Evolutionary conservation across 176 grass and related monocot genomes (phyloP).

Genomic region (Ananas comosus): DNA sequence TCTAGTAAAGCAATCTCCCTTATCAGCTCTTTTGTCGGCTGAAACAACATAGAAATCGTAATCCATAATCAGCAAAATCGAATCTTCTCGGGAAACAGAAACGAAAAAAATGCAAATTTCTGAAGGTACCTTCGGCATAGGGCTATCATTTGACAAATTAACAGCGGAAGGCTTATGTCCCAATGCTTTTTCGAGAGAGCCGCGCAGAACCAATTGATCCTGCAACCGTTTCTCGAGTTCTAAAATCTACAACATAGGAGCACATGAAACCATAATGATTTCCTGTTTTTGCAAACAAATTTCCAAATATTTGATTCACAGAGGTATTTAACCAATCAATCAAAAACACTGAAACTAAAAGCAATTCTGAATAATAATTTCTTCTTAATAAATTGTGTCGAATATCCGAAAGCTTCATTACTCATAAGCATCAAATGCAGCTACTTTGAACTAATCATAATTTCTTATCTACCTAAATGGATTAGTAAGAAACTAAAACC

Average conservation of each 20-base stretch:
- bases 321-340: too few relatives aligned
- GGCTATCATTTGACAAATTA: conserved; percentile 47
- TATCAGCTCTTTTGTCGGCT: conserved; percentile 83
- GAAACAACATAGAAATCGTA: conserved; percentile 4
- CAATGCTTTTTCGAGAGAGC: conserved; percentile 64
- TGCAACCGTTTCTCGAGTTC: conserved; percentile 72
- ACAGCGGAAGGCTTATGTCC: conserved; percentile 43
- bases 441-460: too few relatives aligned
- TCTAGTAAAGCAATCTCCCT: conserved; percentile 82
- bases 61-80: neutral
- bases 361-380: too few relatives aligned
- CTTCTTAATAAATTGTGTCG: too few relatives aligned
- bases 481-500: too few relatives aligned
- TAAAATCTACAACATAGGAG: conserved; percentile 43
- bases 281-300: too few relatives aligned
- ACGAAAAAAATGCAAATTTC: neutral
- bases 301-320: too few relatives aligned
- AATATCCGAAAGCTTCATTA: too few relatives aligned
- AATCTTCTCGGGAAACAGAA: neutral
- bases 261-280: neutral
- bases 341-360: too few relatives aligned
- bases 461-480: too few relatives aligned
- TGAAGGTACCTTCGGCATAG: conserved; percentile 58
- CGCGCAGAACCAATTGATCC: conserved; percentile 63
- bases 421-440: too few relatives aligned